Conservation (phyloP, 352 stramenopile genomes). For the Phytophthora citricola region DNA sequence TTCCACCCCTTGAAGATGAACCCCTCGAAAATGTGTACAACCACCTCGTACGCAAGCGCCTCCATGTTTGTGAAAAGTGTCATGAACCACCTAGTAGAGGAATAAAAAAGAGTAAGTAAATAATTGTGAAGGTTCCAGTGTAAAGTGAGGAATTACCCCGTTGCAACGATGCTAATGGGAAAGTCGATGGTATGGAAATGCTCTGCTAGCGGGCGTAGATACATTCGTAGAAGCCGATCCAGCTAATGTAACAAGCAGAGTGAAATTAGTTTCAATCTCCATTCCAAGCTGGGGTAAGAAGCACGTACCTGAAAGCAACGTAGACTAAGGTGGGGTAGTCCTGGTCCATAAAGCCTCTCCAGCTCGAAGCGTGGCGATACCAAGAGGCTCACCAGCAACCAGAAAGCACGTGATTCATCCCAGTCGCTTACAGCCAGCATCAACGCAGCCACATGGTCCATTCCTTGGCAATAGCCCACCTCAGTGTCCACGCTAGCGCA, state of each 20-base stretch:
- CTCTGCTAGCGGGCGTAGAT: slow-evolving; percentile 48
- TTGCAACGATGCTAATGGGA: slow-evolving; percentile 72
- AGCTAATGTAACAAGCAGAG: slow-evolving; percentile 36
- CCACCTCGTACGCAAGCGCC: slow-evolving; percentile 60
- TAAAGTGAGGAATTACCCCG: slow-evolving; percentile 41
- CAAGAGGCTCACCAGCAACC: slow-evolving; percentile 68
- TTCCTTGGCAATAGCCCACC: slow-evolving; percentile 80
- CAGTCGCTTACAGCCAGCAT: slow-evolving; percentile 72
- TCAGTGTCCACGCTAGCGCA: slow-evolving; percentile 75
- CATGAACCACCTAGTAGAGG: slow-evolving; percentile 75
- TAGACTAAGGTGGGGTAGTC: slow-evolving; percentile 63
- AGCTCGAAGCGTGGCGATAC: slow-evolving; percentile 64
- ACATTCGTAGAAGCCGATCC: slow-evolving; percentile 49
- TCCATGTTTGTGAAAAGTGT: slow-evolving; percentile 85
- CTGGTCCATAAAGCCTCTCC: slow-evolving; percentile 64
- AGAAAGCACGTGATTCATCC: slow-evolving; percentile 74
- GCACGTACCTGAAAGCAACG: slow-evolving; percentile 70
- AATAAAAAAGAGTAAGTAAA: not conserved
- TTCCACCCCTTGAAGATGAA: slow-evolving; percentile 83
- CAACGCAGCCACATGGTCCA: slow-evolving; percentile 73
- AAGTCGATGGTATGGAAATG: slow-evolving; percentile 72
- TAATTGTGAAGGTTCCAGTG: not conserved
- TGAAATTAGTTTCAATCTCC: not conserved
- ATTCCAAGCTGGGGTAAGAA: not conserved
- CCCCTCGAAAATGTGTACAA: slow-evolving; percentile 67